Evolutionary conservation across 108 stramenopile species (phyloP).

Genomic region (Fistulifera pelliculosa): DNA sequence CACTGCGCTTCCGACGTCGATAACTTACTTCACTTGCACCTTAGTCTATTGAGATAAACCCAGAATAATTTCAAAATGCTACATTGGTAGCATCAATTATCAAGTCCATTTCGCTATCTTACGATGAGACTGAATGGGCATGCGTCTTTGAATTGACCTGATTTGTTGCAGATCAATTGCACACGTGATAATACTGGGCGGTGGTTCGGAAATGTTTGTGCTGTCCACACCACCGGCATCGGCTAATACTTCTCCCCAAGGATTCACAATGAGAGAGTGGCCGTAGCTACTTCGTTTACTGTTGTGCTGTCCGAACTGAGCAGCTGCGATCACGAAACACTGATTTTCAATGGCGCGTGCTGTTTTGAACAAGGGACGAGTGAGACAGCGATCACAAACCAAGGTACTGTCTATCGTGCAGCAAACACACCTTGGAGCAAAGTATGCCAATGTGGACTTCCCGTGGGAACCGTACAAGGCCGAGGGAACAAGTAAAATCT

Average conservation of each 20-base stretch:
- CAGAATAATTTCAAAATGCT: too few species aligned
- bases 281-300: slow-evolving; percentile 63
- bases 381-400: slow-evolving; percentile 5
- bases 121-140: slow-evolving; percentile 79
- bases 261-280: slow-evolving; percentile 42
- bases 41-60: too few species aligned
- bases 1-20: too few species aligned
- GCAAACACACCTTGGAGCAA: slow-evolving; percentile 71
- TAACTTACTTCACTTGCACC: too few species aligned
- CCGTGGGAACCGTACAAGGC: slow-evolving; percentile 97
- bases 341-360: slow-evolving; percentile 95
- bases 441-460: slow-evolving; percentile 93
- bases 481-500: slow-evolving; percentile 81
- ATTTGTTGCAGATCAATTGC: slow-evolving; percentile 62
- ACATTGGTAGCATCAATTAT: too few species aligned
- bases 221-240: slow-evolving; percentile 47
- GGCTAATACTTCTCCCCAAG: slow-evolving; percentile 53
- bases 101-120: slow-evolving; percentile 10
- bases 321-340: slow-evolving; percentile 93
- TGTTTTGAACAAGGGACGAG: slow-evolving; percentile 17
- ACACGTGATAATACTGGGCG: slow-evolving; percentile 42
- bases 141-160: slow-evolving; percentile 46
- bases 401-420: too few species aligned
- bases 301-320: slow-evolving; percentile 87
- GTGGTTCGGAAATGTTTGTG: not conserved